Base-by-base conservation (phyloP, 2,329 filamentous ascomycete genomes). In the Truncatella angustata region DNA sequence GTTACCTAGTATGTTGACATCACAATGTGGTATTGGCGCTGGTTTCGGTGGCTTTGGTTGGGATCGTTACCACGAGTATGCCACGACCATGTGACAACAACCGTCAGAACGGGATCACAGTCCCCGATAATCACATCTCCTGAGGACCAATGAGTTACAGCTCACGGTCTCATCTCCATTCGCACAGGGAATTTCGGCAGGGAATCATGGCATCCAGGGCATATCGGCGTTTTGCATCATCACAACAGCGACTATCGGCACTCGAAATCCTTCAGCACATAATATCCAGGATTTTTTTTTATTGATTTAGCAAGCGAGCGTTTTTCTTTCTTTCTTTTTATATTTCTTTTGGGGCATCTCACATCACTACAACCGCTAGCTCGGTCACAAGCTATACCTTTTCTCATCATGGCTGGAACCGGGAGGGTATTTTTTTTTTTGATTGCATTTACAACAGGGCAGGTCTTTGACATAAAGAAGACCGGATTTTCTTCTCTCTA, bases 21-120 rank as follows among this genome's bases (percentile, higher is more conserved):
- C 88, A 56, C 90, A 90, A 68, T 97, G 93, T 72, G 90, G 91
- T 63, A 84, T 91, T 53, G 87, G 86, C 66, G 78, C 86, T 55
- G 87, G 85, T 54, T 91, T 88, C 75, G 81, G 83, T 61, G 81
- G 85, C 58, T 95, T 95, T 69, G 90, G 88, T 62, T 96, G 91
- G 90, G 90, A 90, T 70, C 81, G 88, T 62, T 91, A 88, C 69
- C 88, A 89, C 66, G 90, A 93, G 70, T 95, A 92, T 70, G 81
- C 90, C 61, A 86, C 90, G 57, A 91, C 87, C 60, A 96, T 96
- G 78, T 97, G 88, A 89, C 79, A 82, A 83, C 73, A 79, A 83
- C 65, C 72, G 68, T 66, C 73, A 70, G 68, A 66, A 68, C 72
- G 67, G 71, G 69, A 65, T 70, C 74, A 64, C 70, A 69, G 64